phyloP scores from a whole-genome alignment of 495 filamentous ascomycete species.

The Staphylotrichum tortipilum region DNA sequence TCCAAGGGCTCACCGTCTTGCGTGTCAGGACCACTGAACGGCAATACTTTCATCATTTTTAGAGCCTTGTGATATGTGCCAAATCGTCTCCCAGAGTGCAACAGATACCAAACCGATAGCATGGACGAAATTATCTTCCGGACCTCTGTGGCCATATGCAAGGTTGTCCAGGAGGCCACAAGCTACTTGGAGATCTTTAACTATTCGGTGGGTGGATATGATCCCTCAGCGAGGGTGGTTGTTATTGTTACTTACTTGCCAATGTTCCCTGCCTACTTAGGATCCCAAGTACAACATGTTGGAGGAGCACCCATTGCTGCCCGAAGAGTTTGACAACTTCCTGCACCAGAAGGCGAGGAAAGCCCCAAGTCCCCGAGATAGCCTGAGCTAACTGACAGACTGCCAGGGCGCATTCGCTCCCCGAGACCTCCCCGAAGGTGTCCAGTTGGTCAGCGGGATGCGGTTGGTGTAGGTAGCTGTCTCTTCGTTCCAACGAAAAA shows the following conservation, averaged over 20 bases:
- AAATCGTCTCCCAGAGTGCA: too few relatives aligned
- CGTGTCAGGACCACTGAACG: too few relatives aligned
- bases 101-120: not conserved
- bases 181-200: constrained; percentile 47
- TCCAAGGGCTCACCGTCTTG: too few relatives aligned
- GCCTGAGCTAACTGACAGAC: not conserved
- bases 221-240: too few relatives aligned
- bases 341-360: constrained; percentile 36
- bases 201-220: constrained; percentile 41
- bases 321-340: constrained; percentile 48
- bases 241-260: too few relatives aligned
- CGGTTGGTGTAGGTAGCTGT: constrained; percentile 40
- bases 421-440: constrained; percentile 30
- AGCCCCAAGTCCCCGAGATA: not conserved
- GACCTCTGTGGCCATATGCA: constrained; percentile 33
- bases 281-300: constrained; percentile 34
- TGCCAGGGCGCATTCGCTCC: constrained; percentile 42
- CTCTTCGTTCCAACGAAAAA: not conserved
- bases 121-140: constrained; percentile 51
- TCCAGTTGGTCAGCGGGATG: constrained; percentile 35
- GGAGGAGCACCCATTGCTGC: constrained; percentile 39
- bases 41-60: too few relatives aligned
- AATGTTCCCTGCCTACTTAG: constrained; percentile 8
- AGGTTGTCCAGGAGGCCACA: constrained; percentile 37
- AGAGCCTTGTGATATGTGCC: too few relatives aligned